A percentile compares a stretch with the other conserved stretches of the same genome.
phyloP scores from a whole-genome alignment of 2,329 filamentous ascomycete species.

The Pseudogymnoascus sp. region DNA sequence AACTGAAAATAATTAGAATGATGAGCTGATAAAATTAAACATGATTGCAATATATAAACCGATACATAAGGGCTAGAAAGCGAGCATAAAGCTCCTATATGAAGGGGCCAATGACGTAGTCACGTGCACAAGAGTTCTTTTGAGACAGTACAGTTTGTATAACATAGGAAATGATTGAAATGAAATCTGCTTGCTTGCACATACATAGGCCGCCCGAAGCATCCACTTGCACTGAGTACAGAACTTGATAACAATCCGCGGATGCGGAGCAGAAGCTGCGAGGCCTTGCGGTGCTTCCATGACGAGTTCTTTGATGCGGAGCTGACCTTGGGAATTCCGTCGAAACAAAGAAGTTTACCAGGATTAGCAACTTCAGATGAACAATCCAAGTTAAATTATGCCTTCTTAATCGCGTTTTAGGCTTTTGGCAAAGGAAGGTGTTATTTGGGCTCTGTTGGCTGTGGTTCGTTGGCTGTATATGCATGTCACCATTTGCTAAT shows the following conservation, averaged over 20 bases:
- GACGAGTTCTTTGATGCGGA: background rate
- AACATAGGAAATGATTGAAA: background rate
- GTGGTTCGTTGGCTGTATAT: background rate
- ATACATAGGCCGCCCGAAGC: slow-evolving; percentile 74
- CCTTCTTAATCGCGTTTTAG: background rate
- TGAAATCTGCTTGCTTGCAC: slow-evolving; percentile 23
- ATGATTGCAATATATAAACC: background rate
- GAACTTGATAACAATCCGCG: slow-evolving; percentile 78
- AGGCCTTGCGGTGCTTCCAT: background rate
- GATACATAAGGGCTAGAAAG: slow-evolving; percentile 1
- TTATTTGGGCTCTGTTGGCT: background rate
- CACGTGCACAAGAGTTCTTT: background rate
- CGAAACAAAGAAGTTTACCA: background rate
- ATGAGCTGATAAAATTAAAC: background rate
- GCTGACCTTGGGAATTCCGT: background rate
- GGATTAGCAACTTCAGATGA: background rate
- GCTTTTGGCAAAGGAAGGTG: background rate
- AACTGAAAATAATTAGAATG: slow-evolving; percentile 45
- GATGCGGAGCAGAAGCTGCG: slow-evolving; percentile 37
- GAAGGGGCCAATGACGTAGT: background rate
- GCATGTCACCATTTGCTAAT: slow-evolving; percentile 4
- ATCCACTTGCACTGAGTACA: slow-evolving; percentile 95
- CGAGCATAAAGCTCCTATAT: slow-evolving; percentile 7
- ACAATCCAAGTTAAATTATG: background rate
- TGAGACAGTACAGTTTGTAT: background rate